phyloP scores from a whole-genome alignment of 371 early-diverging fungal genomes.

The Lichtheimia ramosa region DNA sequence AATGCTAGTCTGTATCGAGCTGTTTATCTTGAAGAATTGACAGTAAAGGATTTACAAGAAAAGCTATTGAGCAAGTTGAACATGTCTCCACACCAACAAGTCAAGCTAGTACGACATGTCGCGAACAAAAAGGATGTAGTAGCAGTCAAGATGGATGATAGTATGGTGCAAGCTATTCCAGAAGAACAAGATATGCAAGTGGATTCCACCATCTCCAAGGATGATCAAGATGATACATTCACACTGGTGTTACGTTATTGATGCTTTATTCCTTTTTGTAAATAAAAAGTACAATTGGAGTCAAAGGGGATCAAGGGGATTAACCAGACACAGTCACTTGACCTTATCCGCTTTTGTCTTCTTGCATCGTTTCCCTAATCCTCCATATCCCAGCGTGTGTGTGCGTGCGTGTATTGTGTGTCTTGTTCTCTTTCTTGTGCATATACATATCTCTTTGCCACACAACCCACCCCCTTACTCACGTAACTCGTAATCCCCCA shows the following conservation, averaged over 20 bases:
- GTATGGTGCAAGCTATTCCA: constrained; percentile 46
- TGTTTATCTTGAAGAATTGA: constrained; percentile 52
- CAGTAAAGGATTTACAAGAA: constrained; percentile 37
- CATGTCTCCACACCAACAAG: constrained; percentile 7
- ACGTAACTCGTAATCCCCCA: not conserved
- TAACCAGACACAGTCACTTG: no score
- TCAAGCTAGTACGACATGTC: constrained; percentile 36
- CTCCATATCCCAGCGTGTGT: no score
- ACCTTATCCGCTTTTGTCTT: no score
- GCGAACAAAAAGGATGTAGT: constrained; percentile 33
- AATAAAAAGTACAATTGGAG: no score
- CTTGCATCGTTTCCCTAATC: no score
- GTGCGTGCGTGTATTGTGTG: no score
- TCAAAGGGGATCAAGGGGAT: no score
- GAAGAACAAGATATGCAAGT: constrained; percentile 58
- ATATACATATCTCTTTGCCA: no score
- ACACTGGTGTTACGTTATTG: constrained; percentile 50
- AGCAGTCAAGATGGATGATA: constrained; percentile 46
- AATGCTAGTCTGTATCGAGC: constrained; percentile 37
- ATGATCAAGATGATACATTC: constrained; percentile 25
- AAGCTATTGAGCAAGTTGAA: constrained; percentile 40
- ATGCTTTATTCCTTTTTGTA: not conserved
- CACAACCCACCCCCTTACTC: not conserved
- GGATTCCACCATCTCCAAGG: constrained; percentile 38
- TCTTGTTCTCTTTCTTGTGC: no score